Conservation (phyloP, 2,329 filamentous ascomycete genomes). For the Alternaria alternata region DNA sequence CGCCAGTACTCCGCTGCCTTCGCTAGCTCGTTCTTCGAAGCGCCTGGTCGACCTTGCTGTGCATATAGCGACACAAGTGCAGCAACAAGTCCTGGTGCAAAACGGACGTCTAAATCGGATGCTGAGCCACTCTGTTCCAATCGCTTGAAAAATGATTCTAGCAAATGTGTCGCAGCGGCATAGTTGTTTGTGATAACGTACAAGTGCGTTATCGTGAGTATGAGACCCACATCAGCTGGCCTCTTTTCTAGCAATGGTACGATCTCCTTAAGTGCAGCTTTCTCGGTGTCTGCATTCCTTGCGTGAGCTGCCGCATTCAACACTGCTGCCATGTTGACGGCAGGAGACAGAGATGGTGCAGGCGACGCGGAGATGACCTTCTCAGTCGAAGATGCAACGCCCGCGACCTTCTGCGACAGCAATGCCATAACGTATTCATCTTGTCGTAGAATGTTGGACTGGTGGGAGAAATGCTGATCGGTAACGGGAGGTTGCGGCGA, state of each 20-base stretch:
- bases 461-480: slow-evolving; percentile 76
- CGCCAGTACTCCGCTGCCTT: slow-evolving; percentile 86
- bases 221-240: slow-evolving; percentile 80
- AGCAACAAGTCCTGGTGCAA: slow-evolving; percentile 84
- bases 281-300: slow-evolving; percentile 66
- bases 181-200: slow-evolving; percentile 77
- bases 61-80: slow-evolving; percentile 81
- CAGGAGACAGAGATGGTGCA: slow-evolving; percentile 57
- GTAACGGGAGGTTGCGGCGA: slow-evolving; percentile 62
- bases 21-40: slow-evolving; percentile 76
- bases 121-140: slow-evolving; percentile 69
- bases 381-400: slow-evolving; percentile 66
- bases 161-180: slow-evolving; percentile 74
- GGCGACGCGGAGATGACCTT: slow-evolving; percentile 59
- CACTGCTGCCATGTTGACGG: slow-evolving; percentile 65
- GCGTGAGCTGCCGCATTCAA: slow-evolving; percentile 79
- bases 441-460: slow-evolving; percentile 66
- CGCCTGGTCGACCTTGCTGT: slow-evolving; percentile 74
- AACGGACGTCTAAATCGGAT: slow-evolving; percentile 73
- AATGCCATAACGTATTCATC: slow-evolving; percentile 73
- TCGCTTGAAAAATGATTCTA: slow-evolving; percentile 77
- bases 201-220: slow-evolving; percentile 82
- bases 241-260: slow-evolving; percentile 74
- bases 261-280: slow-evolving; percentile 73
- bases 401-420: slow-evolving; percentile 71